Base-by-base conservation (phyloP, 495 filamentous ascomycete genomes). In the Aspergillus indologenus region DNA sequence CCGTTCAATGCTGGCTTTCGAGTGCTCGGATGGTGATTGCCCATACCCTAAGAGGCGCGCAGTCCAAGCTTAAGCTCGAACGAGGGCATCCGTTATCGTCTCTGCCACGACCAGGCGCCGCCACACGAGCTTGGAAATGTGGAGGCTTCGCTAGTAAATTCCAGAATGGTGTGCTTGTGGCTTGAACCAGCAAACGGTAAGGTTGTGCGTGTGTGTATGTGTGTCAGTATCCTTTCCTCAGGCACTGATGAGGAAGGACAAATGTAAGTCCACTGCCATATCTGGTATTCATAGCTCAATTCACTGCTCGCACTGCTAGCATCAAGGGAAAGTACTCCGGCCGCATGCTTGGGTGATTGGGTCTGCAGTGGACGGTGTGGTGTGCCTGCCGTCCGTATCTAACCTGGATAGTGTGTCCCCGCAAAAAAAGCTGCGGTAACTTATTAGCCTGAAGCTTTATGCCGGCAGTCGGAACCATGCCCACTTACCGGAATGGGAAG, bases 301-400 rank as follows among this genome's bases (percentile, higher is more conserved):
- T 29, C n/a, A n/a, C n/a, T n/a, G n/a, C n/a, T n/a, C n/a, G n/a
- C n/a, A 29, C 9, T 29, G 26, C 26, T 29, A 29, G 26, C 26
- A 29, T 9, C 4, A 29, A 29, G 26, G 26, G 26, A 9, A 9
- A 29, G 26, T 29, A 29, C 4, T 9, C 26, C 26, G 26, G 26
- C 26, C 26, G 26, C 34, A 40, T 40, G 34, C 34, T 40, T 14
- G 34, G 12, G 34, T 40, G 34, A 15, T 11, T 15, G 34, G 55
- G 47, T 59, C 56, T 42, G 57, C 61, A n/a, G n/a, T n/a, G n/a
- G n/a, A 59, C 56, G 56, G 60, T 62, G 55, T 58, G n/a, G n/a
- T n/a, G n/a, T n/a, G n/a, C 43, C 54, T 51, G 55, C n/a, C n/a
- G n/a, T n/a, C n/a, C n/a, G 26, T 29, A 29, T 29, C 26, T 58